phyloP scores from a whole-genome alignment of 306 rosid genomes.

The Quercus suber region DNA sequence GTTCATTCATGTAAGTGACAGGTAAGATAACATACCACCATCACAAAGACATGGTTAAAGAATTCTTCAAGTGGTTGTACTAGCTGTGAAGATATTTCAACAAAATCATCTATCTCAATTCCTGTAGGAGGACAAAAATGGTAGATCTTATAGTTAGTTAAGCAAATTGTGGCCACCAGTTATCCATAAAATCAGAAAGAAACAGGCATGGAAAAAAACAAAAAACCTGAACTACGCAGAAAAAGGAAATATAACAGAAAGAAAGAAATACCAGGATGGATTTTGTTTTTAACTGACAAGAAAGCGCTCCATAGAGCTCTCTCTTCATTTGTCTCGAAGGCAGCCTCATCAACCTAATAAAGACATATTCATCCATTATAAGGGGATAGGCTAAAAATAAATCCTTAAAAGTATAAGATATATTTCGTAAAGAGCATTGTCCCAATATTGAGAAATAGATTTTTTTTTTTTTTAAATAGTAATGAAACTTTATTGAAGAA shows the following conservation, averaged over 20 bases:
- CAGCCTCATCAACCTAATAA: constrained; percentile 67
- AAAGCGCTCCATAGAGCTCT: constrained; percentile 68
- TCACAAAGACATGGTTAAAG: constrained; percentile 80
- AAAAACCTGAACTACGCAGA: neutral
- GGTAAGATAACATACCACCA: constrained; percentile 75
- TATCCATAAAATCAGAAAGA: neutral
- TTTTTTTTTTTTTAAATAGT: no score
- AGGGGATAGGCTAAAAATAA: neutral
- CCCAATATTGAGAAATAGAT: neutral
- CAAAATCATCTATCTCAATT: constrained; percentile 61
- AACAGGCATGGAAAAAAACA: neutral
- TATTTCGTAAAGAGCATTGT: neutral
- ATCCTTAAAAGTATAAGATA: neutral
- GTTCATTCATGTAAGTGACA: neutral
- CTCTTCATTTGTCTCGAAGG: constrained; percentile 78
- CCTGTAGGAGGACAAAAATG: constrained; percentile 38
- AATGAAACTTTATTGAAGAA: no score
- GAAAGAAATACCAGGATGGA: constrained; percentile 51
- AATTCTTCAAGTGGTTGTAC: constrained; percentile 87
- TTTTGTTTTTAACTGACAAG: constrained; percentile 49
- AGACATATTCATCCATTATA: constrained; percentile 10
- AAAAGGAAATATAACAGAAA: neutral
- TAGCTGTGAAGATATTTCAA: constrained; percentile 69
- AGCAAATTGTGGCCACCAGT: neutral
- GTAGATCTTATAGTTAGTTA: constrained; percentile 5